Base-by-base conservation (phyloP, 2,329 filamentous ascomycete species). In the Aspergillus fijiensis region DNA sequence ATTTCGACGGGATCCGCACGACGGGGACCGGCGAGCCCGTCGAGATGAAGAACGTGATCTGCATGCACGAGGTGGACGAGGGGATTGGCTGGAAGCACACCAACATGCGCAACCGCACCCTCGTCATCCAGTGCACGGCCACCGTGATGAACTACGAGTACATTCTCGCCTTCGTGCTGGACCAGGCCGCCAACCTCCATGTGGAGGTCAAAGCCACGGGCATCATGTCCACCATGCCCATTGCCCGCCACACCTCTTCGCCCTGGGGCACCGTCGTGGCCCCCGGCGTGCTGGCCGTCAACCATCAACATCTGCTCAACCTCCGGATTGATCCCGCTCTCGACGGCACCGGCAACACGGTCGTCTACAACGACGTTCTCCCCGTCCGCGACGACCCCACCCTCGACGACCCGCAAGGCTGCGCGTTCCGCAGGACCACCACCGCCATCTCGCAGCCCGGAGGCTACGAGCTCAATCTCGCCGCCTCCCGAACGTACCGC, bases 371-470 rank as follows among this genome's bases (percentile, higher is more conserved):
- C 27, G 27, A 29, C 9, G 9, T 29, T 9, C 27, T 29, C 27
- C 27, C 7, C 27, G 27, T 29, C 27, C 27, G 27, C 9, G 27
- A 29, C 7, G 27, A 29, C 27, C 7, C 27, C 7, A 10, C 7
- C 27, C 1, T 10, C 27, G 27, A 29, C 7, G 27, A 29, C 7
- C 27, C 27, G 27, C 63, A 80, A 83, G 53, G 84, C 86, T 65
- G 33, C 12, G 33, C 33, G 33, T 35, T 35, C 33, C 33, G 33
- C 12, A 6, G 11, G 3, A 12, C 11, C 2, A 35, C 33, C 33
- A 35, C 33, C 12, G 82, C 82, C 0, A 78, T 83, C 61, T 67
- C 86, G 0, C 83, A 88, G 79, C 83, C 85, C 2, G 74, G 85
- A 23, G 73, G 79, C 33, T 69, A 76, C 14, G 68, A 68, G 14